Percentiles rank a stretch among this genome's conserved stretches.
Conservation (phyloP, 140 eudicot species). For the Stevia rebaudiana region DNA sequence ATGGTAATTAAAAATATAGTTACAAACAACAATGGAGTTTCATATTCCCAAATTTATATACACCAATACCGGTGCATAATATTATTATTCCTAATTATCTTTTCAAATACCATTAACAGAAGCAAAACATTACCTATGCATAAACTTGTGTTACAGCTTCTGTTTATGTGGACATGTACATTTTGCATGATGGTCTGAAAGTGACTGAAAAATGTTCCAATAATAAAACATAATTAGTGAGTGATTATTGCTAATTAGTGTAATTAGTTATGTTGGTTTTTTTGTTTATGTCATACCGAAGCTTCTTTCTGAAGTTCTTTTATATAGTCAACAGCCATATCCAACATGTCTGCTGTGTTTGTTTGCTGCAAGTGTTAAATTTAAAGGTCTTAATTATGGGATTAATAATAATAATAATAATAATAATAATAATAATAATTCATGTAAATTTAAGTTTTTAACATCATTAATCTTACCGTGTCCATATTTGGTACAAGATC, state of each 20-base stretch:
- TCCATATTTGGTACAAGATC: slow-evolving; percentile 96
- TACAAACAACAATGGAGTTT: slow-evolving; percentile 27
- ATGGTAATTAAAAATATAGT: too few relatives aligned
- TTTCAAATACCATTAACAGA: slow-evolving; percentile 27
- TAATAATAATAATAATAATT: not conserved
- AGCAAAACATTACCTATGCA: slow-evolving; percentile 21
- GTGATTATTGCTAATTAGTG: not conserved
- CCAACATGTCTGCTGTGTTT: slow-evolving; percentile 90
- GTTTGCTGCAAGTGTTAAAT: slow-evolving; percentile 62
- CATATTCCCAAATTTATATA: slow-evolving; percentile 17
- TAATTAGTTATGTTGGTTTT: not conserved
- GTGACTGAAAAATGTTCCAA: slow-evolving; percentile 34
- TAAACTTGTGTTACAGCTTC: slow-evolving; percentile 17
- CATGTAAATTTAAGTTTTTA: not conserved
- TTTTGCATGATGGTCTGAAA: slow-evolving; percentile 41
- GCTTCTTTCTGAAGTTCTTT: slow-evolving; percentile 77
- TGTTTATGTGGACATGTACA: slow-evolving; percentile 50
- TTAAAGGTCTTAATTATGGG: not conserved
- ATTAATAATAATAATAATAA: not conserved
- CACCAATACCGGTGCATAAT: slow-evolving; percentile 29
- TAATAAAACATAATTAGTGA: not conserved
- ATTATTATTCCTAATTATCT: slow-evolving; percentile 25
- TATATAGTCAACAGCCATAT: slow-evolving; percentile 81
- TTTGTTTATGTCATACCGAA: slow-evolving; percentile 33
- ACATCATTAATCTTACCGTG: slow-evolving; percentile 39